Evolutionary conservation across 83 land plant genomes (phyloP), one percentile per base, ranked within the genome.

Genomic region (Picea mariana): DNA sequence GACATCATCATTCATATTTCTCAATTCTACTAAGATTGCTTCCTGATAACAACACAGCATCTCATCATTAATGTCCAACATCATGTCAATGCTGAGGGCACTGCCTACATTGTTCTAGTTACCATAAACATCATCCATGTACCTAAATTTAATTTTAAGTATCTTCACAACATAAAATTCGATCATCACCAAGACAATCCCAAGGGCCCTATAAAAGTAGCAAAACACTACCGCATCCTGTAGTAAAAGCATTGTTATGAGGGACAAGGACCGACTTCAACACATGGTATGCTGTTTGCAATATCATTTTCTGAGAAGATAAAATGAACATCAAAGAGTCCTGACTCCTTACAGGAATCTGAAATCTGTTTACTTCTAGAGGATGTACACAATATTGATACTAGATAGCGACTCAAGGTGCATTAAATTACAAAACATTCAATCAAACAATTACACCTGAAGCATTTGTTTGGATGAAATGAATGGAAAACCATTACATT

Each of bases 1-100:
- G 15, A 86, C 93, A 44, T 95, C 98, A 82, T 96, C 94, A 84
- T 96, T 93, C 88, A 90, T 89, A 63, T 88, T 85, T 68, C 87
- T 90, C 71, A 95, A 82, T 82, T 96, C 98, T 77, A 84, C 80
- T 69, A 95, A 67, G 64, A 95, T 62, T 73, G 96, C 98, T 80
- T 89, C 95, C 99, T 96, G 82, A 52, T 64, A 71, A 34, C 55
- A 65, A 49, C 65, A 58, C 5, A 47, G 59, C 77, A 73, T 73
- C 77, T 58, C 47, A 21, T 73, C 58, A 73, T 42, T 34, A 49
- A 80, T 9, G 20, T 61, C 73, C 68, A 80, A 27, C 75, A 20
- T 21, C 20, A 20, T 8, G 23, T 83, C 17, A 67, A 81, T 65
- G 15, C 59, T 15, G n/a, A 17, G 81, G 31, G 23, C 16, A 9